Conservation (phyloP, 139 green algal genomes). For the Micromonas pusilla region DNA sequence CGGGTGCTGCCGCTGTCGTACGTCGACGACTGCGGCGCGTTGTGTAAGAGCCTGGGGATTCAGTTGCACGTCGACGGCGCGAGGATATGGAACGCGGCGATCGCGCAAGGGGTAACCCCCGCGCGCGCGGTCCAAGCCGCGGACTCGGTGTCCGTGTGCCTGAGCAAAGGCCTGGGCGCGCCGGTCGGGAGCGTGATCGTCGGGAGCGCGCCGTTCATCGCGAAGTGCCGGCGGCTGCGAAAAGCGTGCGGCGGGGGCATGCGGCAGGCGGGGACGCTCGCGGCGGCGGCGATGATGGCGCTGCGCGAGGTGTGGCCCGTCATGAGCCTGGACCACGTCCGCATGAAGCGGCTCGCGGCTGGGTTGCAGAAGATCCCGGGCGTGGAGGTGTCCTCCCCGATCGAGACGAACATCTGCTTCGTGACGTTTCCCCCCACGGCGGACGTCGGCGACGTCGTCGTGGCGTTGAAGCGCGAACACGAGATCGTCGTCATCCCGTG, state of each 20-base stretch:
- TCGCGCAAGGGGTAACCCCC: constrained; percentile 25
- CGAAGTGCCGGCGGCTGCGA: constrained; percentile 34
- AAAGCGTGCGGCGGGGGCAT: constrained; percentile 68
- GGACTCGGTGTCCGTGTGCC: constrained; percentile 57
- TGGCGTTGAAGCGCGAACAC: not conserved
- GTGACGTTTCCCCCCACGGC: not conserved
- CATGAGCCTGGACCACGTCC: not conserved
- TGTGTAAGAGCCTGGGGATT: constrained; percentile 28
- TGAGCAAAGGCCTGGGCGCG: constrained; percentile 51
- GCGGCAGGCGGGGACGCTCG: constrained; percentile 49
- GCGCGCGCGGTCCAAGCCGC: constrained; percentile 34
- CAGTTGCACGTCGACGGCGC: constrained; percentile 68
- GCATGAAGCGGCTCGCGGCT: not conserved
- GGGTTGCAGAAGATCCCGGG: not conserved
- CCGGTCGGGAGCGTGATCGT: constrained; percentile 57
- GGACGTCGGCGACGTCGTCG: not conserved
- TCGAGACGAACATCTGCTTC: constrained; percentile 15
- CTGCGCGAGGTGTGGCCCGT: not conserved
- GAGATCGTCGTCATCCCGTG: not conserved
- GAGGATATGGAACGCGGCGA: constrained; percentile 61
- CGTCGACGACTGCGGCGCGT: constrained; percentile 35
- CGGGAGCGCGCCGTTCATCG: constrained; percentile 45
- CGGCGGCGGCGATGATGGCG: constrained; percentile 12
- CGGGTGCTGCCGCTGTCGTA: constrained; percentile 47
- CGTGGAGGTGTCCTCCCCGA: not conserved